phyloP scores from a whole-genome alignment of 805 yeast genomes.

The Saccharomyces eubayanus region DNA sequence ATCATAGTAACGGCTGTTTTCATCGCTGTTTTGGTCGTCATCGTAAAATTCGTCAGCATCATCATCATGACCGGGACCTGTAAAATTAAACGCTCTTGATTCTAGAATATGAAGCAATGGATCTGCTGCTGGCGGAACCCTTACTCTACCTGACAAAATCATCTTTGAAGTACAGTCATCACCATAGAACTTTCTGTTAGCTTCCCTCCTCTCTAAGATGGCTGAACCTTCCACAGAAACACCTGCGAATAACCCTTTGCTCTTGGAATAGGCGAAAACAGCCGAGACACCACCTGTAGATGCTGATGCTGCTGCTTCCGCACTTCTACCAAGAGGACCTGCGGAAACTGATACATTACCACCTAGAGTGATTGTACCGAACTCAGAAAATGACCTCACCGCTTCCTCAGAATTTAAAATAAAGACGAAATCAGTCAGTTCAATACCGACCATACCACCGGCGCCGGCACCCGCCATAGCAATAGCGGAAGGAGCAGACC shows the following conservation, averaged over 20 bases:
- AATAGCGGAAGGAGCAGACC: constrained; percentile 97
- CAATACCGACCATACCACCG: constrained; percentile 96
- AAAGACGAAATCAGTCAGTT: constrained; percentile 92
- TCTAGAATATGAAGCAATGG: constrained; percentile 77
- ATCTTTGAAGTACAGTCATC: constrained; percentile 74
- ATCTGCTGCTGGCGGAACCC: constrained; percentile 85
- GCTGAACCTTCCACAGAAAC: constrained; percentile 96
- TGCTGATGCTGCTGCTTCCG: constrained; percentile 95
- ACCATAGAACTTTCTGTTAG: constrained; percentile 92
- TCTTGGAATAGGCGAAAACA: constrained; percentile 86
- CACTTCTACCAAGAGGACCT: constrained; percentile 94
- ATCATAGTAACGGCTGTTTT: constrained; percentile 40
- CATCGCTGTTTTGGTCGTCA: constrained; percentile 37
- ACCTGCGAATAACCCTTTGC: constrained; percentile 96
- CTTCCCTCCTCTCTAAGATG: constrained; percentile 92
- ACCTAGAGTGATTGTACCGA: constrained; percentile 90
- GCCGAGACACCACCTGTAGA: constrained; percentile 81
- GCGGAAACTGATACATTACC: constrained; percentile 95
- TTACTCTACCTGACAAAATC: constrained; percentile 76
- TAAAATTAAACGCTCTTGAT: constrained; percentile 65
- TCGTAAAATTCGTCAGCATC: constrained; percentile 56
- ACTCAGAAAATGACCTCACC: constrained; percentile 86
- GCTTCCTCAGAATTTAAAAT: constrained; percentile 83
- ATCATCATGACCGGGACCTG: constrained; percentile 56
- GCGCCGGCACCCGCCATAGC: constrained; percentile 99